phyloP scores from a whole-genome alignment of 1,284 basidiomycete genomes.

The Rhodotorula sp. region DNA sequence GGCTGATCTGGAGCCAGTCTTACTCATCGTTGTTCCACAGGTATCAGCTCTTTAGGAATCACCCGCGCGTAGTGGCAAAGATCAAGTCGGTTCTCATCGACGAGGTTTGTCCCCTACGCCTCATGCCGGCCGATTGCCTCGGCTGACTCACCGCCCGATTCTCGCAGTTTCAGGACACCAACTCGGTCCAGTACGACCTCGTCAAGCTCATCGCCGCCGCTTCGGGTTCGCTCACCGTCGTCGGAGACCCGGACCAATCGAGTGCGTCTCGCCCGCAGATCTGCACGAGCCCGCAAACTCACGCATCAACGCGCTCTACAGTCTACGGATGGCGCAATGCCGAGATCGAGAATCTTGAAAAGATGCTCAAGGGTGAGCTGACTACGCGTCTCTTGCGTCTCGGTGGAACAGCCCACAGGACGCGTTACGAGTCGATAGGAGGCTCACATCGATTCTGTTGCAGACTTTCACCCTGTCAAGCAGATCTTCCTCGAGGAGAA shows the following conservation, averaged over 20 bases:
- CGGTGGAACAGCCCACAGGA: not conserved
- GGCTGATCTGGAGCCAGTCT: not conserved
- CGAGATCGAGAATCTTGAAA: conserved; percentile 73
- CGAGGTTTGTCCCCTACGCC: conserved; percentile 63
- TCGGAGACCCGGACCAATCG: conserved; percentile 91
- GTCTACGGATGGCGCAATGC: conserved; percentile 89
- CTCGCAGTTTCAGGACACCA: conserved; percentile 74
- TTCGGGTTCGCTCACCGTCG: conserved; percentile 69
- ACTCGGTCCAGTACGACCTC: conserved; percentile 78
- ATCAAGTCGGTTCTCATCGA: conserved; percentile 82
- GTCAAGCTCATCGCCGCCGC: conserved; percentile 69
- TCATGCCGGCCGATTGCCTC: not conserved
- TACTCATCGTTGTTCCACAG: conserved; percentile 44
- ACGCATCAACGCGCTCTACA: conserved; percentile 41
- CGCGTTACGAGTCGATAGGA: not conserved
- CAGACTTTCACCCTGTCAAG: conserved; percentile 60
- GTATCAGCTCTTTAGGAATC: conserved; percentile 66
- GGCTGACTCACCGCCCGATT: not conserved
- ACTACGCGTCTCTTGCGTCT: not conserved
- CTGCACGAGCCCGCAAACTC: accelerated
- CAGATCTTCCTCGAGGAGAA: conserved; percentile 82
- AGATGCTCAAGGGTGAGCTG: conserved; percentile 65
- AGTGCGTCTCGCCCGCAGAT: conserved; percentile 55
- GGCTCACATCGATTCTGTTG: not conserved
- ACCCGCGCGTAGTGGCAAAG: conserved; percentile 62